phyloP scores from a whole-genome alignment of 1,139 yeast species.

The Candida sojae region DNA sequence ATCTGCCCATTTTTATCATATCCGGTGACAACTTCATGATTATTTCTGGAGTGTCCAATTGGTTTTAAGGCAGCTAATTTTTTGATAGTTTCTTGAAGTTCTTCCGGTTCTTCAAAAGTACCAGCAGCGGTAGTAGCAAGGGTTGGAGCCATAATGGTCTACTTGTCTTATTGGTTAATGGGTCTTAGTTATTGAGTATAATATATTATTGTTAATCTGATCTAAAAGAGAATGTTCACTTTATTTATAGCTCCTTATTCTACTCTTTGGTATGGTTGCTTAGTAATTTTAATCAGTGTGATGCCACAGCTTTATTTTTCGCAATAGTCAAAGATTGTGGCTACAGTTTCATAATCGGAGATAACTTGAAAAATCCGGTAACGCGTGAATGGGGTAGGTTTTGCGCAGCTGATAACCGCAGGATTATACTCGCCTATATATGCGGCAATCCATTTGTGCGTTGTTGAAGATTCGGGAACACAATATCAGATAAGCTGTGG shows the following conservation, averaged over 20 bases:
- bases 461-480: too few species aligned
- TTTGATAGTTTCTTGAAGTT: conserved; percentile 16
- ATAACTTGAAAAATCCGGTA: too few species aligned
- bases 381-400: too few species aligned
- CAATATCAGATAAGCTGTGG: too few species aligned
- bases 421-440: too few species aligned
- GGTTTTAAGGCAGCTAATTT: conserved; percentile 20
- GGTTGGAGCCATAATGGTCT: conserved; percentile 6
- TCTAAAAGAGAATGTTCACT: not conserved
- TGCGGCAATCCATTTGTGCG: too few species aligned
- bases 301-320: not conserved
- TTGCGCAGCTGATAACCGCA: too few species aligned
- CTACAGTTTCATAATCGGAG: not conserved
- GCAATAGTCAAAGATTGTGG: not conserved
- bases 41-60: conserved; percentile 15
- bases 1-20: conserved; percentile 17
- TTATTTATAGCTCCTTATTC: not conserved
- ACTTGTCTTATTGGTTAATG: not conserved
- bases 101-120: conserved; percentile 8
- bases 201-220: too few species aligned
- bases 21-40: conserved; percentile 11
- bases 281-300: not conserved
- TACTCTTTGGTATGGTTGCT: not conserved
- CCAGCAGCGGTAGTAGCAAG: not conserved
- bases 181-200: not conserved